Percentiles rank a stretch among this genome's conserved stretches.
Evolutionary conservation across 352 stramenopile genomes (phyloP).

Genomic region (Globisporangium apiculatum): DNA sequence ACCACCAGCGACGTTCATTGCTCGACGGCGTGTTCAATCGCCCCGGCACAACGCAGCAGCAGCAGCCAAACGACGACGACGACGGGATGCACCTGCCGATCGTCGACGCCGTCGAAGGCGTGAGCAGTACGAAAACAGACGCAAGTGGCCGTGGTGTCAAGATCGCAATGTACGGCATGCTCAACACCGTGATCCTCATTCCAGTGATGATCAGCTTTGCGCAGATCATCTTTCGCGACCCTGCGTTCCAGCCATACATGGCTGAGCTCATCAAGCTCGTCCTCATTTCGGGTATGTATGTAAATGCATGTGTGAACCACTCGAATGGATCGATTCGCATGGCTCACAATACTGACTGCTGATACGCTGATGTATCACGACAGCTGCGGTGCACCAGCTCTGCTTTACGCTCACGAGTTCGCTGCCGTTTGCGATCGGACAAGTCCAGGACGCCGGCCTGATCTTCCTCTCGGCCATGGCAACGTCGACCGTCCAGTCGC

Average conservation of each 20-base stretch:
- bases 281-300: slow-evolving; percentile 45
- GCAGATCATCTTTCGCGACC: slow-evolving; percentile 93
- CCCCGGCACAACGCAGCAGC: neutral
- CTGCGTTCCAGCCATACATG: slow-evolving; percentile 89
- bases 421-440: slow-evolving; percentile 96
- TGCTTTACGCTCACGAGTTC: slow-evolving; percentile 87
- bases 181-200: slow-evolving; percentile 94
- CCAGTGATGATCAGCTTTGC: slow-evolving; percentile 90
- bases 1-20: slow-evolving; percentile 25
- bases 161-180: slow-evolving; percentile 80
- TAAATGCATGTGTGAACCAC: no score
- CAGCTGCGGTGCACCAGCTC: slow-evolving; percentile 69
- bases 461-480: slow-evolving; percentile 98
- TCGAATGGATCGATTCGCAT: neutral
- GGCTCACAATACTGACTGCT: neutral
- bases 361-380: no score
- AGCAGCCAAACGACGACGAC: neutral
- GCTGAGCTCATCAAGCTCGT: slow-evolving; percentile 94
- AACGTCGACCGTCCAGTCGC: slow-evolving; percentile 73
- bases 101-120: neutral
- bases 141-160: slow-evolving; percentile 31
- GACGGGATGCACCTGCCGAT: slow-evolving; percentile 10
- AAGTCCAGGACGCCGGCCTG: slow-evolving; percentile 98
- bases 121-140: neutral
- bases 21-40: slow-evolving; percentile 5